Evolutionary conservation across 2,329 filamentous ascomycete species (phyloP), one percentile per base, ranked within the genome.

Genomic region (Leptographium radiaticola): DNA sequence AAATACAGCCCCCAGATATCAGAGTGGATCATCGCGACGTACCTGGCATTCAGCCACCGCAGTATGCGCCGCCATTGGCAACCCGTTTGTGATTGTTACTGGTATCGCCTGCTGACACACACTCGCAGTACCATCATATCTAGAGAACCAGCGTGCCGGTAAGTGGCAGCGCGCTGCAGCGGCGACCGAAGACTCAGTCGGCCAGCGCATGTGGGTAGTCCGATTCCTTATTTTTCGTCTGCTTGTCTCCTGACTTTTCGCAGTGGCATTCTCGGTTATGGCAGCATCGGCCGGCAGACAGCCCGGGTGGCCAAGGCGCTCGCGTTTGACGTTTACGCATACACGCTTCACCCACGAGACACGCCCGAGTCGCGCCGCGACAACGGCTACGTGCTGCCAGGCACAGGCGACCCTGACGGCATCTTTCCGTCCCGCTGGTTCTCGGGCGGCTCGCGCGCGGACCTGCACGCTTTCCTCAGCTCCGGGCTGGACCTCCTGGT

Each of bases 271-370:
- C 66, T 80, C 4, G 76, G 76, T 9, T 80, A 80, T 57, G 76
- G 76, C 15, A 69, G 68, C 52, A 79, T 80, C 52, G 76, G 76
- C 10, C 69, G 76, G 0, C 76, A 80, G 55, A 69, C 69, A 6
- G 77, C 75, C 4, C 72, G 75, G 10, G 74, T 87, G 4, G 77
- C 77, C 12, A 73, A 72, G 15, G 82, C 83, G 2, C 66, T 88
- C 61, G 87, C 86, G 18, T 83, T 87, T 76, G 73, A 80, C 33
- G 78, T 91, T 0, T 73, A 89, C 63, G 87, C 86, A 1, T 89
- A 86, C 69, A 91, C 86, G 0, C 81, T 86, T 0, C 79, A 79
- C 31, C 77, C 84, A 1, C 81, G 84, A n/a, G 65, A 71, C 10
- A 88, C 85, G 0, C 76, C 81, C 0, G 81, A 82, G 53, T 84